phyloP scores from a whole-genome alignment of 2,329 filamentous ascomycete genomes.

The Aspergillus oerlinghausenensis region DNA sequence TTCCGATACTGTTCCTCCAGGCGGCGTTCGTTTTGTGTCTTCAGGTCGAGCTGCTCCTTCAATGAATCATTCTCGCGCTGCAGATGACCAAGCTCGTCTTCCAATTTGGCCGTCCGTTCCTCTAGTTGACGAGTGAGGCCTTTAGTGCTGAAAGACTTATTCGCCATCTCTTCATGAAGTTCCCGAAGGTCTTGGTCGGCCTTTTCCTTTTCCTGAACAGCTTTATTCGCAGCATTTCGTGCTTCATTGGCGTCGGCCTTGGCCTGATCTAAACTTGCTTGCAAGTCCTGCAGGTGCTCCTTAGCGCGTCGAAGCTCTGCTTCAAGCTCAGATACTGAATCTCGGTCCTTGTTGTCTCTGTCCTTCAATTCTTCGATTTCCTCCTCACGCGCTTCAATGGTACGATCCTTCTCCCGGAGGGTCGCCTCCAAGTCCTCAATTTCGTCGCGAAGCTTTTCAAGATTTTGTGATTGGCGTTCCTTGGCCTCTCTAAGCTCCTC shows the following conservation, averaged over 20 bases:
- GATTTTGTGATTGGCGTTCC: slow-evolving; percentile 51
- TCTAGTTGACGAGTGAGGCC: slow-evolving; percentile 71
- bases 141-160: slow-evolving; percentile 73
- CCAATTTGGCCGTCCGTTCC: slow-evolving; percentile 62
- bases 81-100: slow-evolving; percentile 58
- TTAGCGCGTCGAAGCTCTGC: slow-evolving; percentile 45
- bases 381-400: slow-evolving; percentile 70
- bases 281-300: slow-evolving; percentile 42
- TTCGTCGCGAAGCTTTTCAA: slow-evolving; percentile 66
- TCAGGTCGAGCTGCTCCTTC: slow-evolving; percentile 42
- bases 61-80: slow-evolving; percentile 44
- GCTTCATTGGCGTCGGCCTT: slow-evolving; percentile 35
- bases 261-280: slow-evolving; percentile 37
- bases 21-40: slow-evolving; percentile 37
- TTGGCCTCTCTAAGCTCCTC: slow-evolving; percentile 57
- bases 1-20: slow-evolving; percentile 49
- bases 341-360: slow-evolving; percentile 39
- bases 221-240: slow-evolving; percentile 45
- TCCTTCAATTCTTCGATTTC: slow-evolving; percentile 64
- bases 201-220: slow-evolving; percentile 48
- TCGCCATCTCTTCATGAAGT: slow-evolving; percentile 70
- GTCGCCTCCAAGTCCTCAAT: slow-evolving; percentile 72
- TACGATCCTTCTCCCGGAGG: slow-evolving; percentile 68
- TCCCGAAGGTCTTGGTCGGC: slow-evolving; percentile 54
- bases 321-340: slow-evolving; percentile 45